Evolutionary conservation across 2,329 filamentous ascomycete genomes (phyloP).

Genomic region (Fusarium sp.): DNA sequence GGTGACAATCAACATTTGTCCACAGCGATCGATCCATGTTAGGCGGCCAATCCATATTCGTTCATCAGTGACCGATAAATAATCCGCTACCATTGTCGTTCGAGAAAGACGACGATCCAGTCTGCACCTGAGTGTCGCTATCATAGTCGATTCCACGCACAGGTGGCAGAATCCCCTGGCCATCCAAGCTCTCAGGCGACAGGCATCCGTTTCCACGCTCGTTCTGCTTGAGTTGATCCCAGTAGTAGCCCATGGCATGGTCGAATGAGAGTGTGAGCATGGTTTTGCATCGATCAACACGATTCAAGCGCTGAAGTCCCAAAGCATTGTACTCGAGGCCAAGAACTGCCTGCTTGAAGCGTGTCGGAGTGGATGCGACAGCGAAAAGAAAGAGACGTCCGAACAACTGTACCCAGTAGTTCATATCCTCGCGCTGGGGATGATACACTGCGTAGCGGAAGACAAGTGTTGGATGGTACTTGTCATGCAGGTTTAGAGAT

Average conservation of each 20-base stretch:
- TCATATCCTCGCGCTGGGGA: conserved; percentile 28
- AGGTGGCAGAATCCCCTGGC: background rate
- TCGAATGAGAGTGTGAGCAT: no score
- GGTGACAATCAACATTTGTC: no score
- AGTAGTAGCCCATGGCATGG: no score
- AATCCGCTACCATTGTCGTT: background rate
- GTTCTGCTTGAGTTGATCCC: no score
- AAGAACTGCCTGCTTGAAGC: conserved; percentile 12
- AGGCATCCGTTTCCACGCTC: background rate
- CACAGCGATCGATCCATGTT: no score
- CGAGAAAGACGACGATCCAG: background rate
- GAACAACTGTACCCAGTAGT: conserved; percentile 34
- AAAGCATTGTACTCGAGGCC: no score
- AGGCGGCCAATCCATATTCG: no score
- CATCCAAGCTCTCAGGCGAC: background rate
- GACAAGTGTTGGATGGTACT: conserved; percentile 9
- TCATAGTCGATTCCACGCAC: background rate
- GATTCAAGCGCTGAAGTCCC: no score
- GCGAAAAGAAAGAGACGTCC: conserved; percentile 30
- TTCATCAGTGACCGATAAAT: background rate
- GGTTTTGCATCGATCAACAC: no score
- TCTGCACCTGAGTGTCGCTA: background rate
- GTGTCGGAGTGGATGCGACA: background rate
- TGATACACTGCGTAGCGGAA: conserved; percentile 38
- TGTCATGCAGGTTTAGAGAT: conserved; percentile 2